phyloP scores from a whole-genome alignment of 495 filamentous ascomycete species.

The Penicillium chermesinum region DNA sequence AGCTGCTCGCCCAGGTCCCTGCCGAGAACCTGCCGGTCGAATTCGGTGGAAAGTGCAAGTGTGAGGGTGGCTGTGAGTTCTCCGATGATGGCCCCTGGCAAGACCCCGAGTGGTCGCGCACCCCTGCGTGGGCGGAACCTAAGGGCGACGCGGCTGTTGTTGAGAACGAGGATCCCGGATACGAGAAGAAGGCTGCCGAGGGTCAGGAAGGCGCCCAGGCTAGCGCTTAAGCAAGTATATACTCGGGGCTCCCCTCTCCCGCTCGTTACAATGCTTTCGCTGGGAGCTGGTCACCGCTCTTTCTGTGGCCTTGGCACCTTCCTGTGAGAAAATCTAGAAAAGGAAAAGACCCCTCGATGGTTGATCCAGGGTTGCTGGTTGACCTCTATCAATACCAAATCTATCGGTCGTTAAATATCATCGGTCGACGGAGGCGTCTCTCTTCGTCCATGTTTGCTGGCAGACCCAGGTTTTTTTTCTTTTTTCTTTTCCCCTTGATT shows the following conservation, averaged over 20 bases:
- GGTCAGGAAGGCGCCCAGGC: conserved; percentile 24
- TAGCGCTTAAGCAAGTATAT: conserved; percentile 27
- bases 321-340: background rate
- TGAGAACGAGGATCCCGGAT: conserved; percentile 25
- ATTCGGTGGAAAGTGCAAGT: conserved; percentile 82
- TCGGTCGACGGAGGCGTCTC: background rate
- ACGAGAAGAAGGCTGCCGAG: conserved; percentile 33
- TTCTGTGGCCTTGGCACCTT: background rate
- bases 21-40: conserved; percentile 82
- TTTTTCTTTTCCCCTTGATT: conserved; percentile 34
- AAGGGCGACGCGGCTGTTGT: conserved; percentile 26
- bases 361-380: background rate
- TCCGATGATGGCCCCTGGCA: conserved; percentile 93
- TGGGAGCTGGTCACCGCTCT: conserved; percentile 5
- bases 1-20: conserved; percentile 79
- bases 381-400: conserved; percentile 1
- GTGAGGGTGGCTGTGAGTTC: conserved; percentile 75
- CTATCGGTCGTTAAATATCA: conserved; percentile 4
- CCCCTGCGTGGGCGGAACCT: conserved; percentile 62
- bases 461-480: conserved; percentile 2
- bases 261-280: conserved; percentile 7
- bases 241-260: conserved; percentile 6
- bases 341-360: background rate
- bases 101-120: conserved; percentile 65
- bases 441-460: conserved; percentile 1